phyloP scores from a whole-genome alignment of 768 basidiomycete species.

The Lactifluus pinguis region DNA sequence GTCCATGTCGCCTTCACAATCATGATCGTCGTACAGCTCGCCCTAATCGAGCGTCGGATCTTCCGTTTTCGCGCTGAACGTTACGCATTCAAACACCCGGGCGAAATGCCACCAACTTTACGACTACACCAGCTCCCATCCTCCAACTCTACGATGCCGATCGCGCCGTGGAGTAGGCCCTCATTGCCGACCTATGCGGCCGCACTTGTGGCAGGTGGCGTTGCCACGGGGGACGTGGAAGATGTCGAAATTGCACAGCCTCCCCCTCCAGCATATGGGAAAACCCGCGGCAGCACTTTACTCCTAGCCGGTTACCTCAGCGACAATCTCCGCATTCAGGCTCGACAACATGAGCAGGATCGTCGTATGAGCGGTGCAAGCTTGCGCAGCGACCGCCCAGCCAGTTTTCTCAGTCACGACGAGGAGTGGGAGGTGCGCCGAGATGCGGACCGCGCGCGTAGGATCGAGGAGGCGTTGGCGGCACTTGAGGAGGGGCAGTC shows the following conservation, averaged over 20 bases:
- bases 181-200: constrained; percentile 65
- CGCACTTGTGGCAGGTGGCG: constrained; percentile 56
- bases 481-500: constrained; percentile 26
- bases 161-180: constrained; percentile 63
- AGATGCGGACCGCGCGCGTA: constrained; percentile 43
- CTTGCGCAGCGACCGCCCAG: constrained; percentile 32
- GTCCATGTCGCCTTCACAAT: constrained; percentile 56
- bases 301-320: constrained; percentile 44
- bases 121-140: constrained; percentile 2
- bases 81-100: constrained; percentile 49
- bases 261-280: constrained; percentile 72
- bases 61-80: constrained; percentile 62
- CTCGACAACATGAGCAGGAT: constrained; percentile 6
- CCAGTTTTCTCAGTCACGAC: constrained; percentile 47
- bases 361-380: constrained; percentile 22
- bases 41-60: constrained; percentile 56
- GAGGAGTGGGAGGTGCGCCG: constrained; percentile 48
- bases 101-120: constrained; percentile 31
- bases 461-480: constrained; percentile 48
- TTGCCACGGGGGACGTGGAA: constrained; percentile 68
- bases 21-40: constrained; percentile 39
- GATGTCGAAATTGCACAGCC: constrained; percentile 57
- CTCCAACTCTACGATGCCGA: constrained; percentile 14
- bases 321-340: constrained; percentile 17
- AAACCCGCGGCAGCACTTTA: constrained; percentile 60